Base-by-base conservation (phyloP, 805 yeast genomes). In the Peterozyma xylosa region DNA sequence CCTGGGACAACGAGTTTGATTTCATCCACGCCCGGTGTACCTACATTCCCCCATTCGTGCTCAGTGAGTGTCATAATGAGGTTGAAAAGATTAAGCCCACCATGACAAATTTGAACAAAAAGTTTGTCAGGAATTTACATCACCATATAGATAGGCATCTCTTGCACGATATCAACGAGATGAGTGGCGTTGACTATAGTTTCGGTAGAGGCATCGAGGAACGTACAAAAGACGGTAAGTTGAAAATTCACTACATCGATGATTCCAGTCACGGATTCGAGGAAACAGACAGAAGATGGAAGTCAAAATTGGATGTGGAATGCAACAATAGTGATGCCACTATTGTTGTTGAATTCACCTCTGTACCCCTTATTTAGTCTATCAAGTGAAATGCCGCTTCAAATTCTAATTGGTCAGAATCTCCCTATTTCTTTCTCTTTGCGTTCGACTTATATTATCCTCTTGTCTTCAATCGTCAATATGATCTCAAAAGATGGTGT, bases 81-180 rank as follows among this genome's bases (percentile, higher is more conserved):
- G 77, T 80, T 46, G 89, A 83, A 42, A 82, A 80, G 57, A 75
- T 83, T 49, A 81, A 82, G 59, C 82, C 83, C 30, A 77, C 84
- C 37, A 79, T 76, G 70, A 83, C 82, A 62, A 78, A 82, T 48
- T 78, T 83, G 58, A 79, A 82, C 45, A 75, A 78, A 53, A 82
- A 82, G 62, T 84, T 82, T 57, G 78, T 77, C 48, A 72, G 91
- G 58, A 82, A 82, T 60, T 70, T 84, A 59, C 82, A 80, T 54
- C 91, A 84, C 60, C 91, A 84, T 55, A 69, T 84, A 44, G 76
- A 79, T 53, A 81, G 81, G 55, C 90, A 83, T 59, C 64, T 84
- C 56, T 67, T 84, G 56, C 72, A 74, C 48, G 90, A 82, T 52
- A 78, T 84, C 63, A 73, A 72, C 49, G 70, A 67, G 46, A 74